Evolutionary conservation across 768 basidiomycete species (phyloP), one percentile per base, ranked within the genome.

Genomic region (Suillus hirtellus): DNA sequence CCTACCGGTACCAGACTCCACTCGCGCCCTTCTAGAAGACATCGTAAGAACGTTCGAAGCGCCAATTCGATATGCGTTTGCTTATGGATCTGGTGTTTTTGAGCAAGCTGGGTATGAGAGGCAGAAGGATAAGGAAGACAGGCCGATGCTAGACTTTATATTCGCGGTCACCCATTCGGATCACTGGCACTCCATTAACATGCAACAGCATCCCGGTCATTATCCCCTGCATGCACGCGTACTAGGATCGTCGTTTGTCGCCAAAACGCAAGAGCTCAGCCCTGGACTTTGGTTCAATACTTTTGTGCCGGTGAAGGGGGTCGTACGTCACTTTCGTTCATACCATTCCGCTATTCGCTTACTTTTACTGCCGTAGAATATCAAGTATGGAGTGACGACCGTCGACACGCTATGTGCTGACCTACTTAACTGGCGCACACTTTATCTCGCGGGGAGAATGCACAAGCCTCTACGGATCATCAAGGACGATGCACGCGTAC

Each of bases 271-370:
- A 77, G 88, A 84, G 24, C 61, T 91, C 3, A 81, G 80, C 4
- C 96, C 97, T 0, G 94, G 95, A 6, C 85, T 98, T 24, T 99
- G 97, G 97, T 99, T 96, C 76, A 97, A 97, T 69, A 87, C 96
- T 0, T 92, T 89, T 76, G 88, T 96, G 37, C 86, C 88, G 7
- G 86, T 96, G 76, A 83, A 86, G 60, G 94, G 90, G 59, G 89
- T 90, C 69, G 94, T 97, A 75, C 75, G 93, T 84, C 34, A 61
- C 42, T 63, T 63, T 66, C 63, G 54, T 52, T 9, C 38, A 7
- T 27, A 43, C 56, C 27, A 17, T 17, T 42, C 7, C 27, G 7
- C 27, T 38, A n/a, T 42, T 65, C 60, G 69, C 50, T 6, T 54
- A 42, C 19, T 24, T 31, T 46, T 27, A n/a, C 43, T 58, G 15